Percentiles rank a stretch among this genome's conserved stretches.
phyloP scores from a whole-genome alignment of 2,329 filamentous ascomycete genomes.

The Fusarium cicatricum region DNA sequence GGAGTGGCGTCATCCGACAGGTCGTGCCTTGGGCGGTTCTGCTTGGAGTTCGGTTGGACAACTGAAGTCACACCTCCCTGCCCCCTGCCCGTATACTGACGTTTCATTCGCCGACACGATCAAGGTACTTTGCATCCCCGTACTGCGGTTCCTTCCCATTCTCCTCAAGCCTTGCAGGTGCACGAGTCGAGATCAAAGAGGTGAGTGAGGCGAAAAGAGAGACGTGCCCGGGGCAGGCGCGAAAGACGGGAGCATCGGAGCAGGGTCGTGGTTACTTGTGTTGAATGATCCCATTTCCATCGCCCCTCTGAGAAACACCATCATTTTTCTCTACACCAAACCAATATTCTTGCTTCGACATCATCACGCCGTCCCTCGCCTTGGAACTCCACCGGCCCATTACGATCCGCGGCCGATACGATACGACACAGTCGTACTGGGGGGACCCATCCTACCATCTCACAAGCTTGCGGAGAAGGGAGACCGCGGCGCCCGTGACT shows the following conservation, averaged over 20 bases:
- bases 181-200: slow-evolving; percentile 15
- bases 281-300: neutral
- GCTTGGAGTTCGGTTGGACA: slow-evolving; percentile 18
- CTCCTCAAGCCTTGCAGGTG: slow-evolving; percentile 4
- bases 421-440: slow-evolving; percentile 32
- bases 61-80: slow-evolving; percentile 5
- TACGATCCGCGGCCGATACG: slow-evolving; percentile 36
- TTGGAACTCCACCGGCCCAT: slow-evolving; percentile 34
- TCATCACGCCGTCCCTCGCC: slow-evolving; percentile 32
- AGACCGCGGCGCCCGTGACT: slow-evolving; percentile 23
- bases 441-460: slow-evolving; percentile 22
- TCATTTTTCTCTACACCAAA: neutral
- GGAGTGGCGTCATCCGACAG: slow-evolving; percentile 27
- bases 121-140: slow-evolving; percentile 20
- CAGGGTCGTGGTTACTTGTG: slow-evolving; percentile 2
- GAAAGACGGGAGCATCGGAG: too few species aligned
- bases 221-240: too few species aligned
- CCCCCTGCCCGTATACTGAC: slow-evolving; percentile 13
- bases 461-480: slow-evolving; percentile 33
- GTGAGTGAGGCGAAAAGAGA: slow-evolving; percentile 19
- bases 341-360: slow-evolving; percentile 10
- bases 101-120: slow-evolving; percentile 13
- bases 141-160: slow-evolving; percentile 24
- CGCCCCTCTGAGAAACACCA: neutral
- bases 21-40: slow-evolving; percentile 29